Conservation (phyloP, 2,329 filamentous ascomycete species). For the Cladosporium colombiae region DNA sequence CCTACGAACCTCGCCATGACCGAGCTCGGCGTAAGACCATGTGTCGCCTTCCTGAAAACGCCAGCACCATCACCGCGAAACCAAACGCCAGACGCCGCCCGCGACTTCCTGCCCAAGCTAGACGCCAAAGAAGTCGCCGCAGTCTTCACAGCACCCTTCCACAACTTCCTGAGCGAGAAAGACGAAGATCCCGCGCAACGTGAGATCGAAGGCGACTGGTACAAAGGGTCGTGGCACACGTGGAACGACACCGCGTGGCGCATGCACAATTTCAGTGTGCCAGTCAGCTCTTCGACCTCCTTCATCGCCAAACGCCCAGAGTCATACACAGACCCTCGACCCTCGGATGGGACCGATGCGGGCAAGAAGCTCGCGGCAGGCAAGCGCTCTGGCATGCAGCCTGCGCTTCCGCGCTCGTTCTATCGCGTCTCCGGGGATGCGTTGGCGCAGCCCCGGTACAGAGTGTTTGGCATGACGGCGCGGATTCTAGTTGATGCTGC, state of each 20-base stretch:
- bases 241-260: constrained; percentile 79
- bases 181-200: constrained; percentile 53
- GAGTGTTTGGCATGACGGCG: constrained; percentile 94
- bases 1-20: constrained; percentile 59
- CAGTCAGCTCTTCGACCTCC: constrained; percentile 69
- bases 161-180: constrained; percentile 69
- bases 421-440: constrained; percentile 32
- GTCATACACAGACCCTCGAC: constrained; percentile 26
- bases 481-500: constrained; percentile 87
- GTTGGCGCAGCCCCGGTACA: constrained; percentile 54
- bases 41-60: constrained; percentile 59
- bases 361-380: constrained; percentile 3
- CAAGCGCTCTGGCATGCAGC: constrained; percentile 20
- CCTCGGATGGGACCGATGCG: constrained; percentile 17
- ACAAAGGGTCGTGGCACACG: constrained; percentile 76
- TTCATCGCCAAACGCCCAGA: constrained; percentile 33
- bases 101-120: constrained; percentile 60
- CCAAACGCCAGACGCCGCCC: constrained; percentile 59
- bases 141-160: constrained; percentile 87
- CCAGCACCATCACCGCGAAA: constrained; percentile 53
- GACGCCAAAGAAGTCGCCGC: constrained; percentile 91
- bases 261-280: constrained; percentile 92
- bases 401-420: constrained; percentile 33
- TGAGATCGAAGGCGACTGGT: constrained; percentile 66
- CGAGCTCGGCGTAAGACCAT: constrained; percentile 52